A percentile compares a stretch with the other conserved stretches of the same genome.
phyloP scores from a whole-genome alignment of 2,329 filamentous ascomycete genomes.

The Fusarium brevicatenulatum region DNA sequence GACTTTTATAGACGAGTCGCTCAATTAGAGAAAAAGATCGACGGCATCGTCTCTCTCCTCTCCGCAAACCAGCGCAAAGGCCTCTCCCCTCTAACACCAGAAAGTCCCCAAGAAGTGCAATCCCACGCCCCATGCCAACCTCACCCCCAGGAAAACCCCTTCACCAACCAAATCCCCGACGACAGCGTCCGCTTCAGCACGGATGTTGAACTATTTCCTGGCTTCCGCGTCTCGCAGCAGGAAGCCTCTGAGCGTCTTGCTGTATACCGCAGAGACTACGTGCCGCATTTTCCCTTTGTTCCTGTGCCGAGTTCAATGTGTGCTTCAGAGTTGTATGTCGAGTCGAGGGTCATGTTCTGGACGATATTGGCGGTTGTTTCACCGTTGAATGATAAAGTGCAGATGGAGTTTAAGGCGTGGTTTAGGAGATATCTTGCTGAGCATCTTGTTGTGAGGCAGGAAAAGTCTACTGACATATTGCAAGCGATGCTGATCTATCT shows the following conservation, averaged over 20 bases:
- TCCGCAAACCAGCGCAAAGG: slow-evolving; percentile 45
- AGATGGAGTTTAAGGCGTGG: slow-evolving; percentile 49
- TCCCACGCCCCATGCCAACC: not conserved
- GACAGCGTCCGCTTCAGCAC: not conserved
- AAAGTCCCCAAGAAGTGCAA: slow-evolving; percentile 33
- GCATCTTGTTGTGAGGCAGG: slow-evolving; percentile 51
- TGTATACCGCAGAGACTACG: slow-evolving; percentile 48
- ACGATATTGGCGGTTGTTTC: slow-evolving; percentile 49
- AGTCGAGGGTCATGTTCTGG: slow-evolving; percentile 52
- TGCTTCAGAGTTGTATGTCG: slow-evolving; percentile 47
- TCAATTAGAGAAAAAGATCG: slow-evolving; percentile 53
- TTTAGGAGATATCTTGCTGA: slow-evolving; percentile 51
- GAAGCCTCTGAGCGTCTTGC: slow-evolving; percentile 49
- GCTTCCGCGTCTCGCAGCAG: slow-evolving; percentile 47
- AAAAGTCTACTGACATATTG: slow-evolving; percentile 50
- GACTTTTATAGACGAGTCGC: slow-evolving; percentile 47
- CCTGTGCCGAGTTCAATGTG: slow-evolving; percentile 39
- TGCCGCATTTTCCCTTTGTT: slow-evolving; percentile 53
- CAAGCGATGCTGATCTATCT: slow-evolving; percentile 53
- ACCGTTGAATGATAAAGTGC: slow-evolving; percentile 46
- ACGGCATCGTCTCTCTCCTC: slow-evolving; percentile 53
- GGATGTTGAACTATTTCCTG: slow-evolving; percentile 48
- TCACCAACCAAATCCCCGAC: not conserved
- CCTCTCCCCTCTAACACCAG: slow-evolving; percentile 39
- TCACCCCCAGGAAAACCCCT: not conserved